A percentile compares a stretch with the other conserved stretches of the same genome.
phyloP scores from a whole-genome alignment of 1,284 basidiomycete species.

The Ustilago trichophora region DNA sequence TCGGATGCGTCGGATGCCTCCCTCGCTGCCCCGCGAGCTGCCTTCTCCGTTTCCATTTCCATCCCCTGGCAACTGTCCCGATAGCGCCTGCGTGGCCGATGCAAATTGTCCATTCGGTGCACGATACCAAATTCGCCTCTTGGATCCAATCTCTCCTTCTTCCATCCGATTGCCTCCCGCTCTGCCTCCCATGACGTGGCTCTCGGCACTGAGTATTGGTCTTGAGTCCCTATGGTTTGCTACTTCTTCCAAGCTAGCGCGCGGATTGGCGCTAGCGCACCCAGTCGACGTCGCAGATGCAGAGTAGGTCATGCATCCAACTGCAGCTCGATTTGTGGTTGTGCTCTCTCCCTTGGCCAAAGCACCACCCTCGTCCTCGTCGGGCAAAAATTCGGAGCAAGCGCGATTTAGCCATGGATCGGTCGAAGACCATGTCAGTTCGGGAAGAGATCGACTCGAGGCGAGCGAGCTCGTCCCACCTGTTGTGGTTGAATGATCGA shows the following conservation, averaged over 20 bases:
- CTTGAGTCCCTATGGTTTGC: not conserved
- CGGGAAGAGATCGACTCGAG: slow-evolving; percentile 14
- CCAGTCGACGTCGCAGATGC: not conserved
- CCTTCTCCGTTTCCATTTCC: not conserved
- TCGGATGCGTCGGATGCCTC: slow-evolving; percentile 34
- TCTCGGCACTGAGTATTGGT: not conserved
- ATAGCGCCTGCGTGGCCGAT: slow-evolving; percentile 19
- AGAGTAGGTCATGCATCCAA: too few relatives aligned
- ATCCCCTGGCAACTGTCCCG: not conserved
- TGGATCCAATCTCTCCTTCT: slow-evolving; percentile 34
- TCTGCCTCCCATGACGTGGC: not conserved
- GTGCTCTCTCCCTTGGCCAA: not conserved
- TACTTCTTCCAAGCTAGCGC: not conserved
- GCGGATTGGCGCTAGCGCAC: not conserved
- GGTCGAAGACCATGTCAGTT: not conserved
- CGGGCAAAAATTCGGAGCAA: not conserved
- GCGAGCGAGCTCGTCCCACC: slow-evolving; percentile 6
- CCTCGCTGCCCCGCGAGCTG: not conserved
- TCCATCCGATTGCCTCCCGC: slow-evolving; percentile 15
- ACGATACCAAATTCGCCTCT: slow-evolving; percentile 34
- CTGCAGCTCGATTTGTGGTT: too few relatives aligned
- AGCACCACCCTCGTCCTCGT: not conserved
- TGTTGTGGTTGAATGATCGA: not conserved
- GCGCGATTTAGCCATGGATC: slow-evolving; percentile 8
- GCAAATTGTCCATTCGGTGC: slow-evolving; percentile 46